These are phyloP conservation scores for Hymenochaete sp. DNA, from an alignment of 1,284 basidiomycete genomes.

Conservation along the genomic window DNA sequence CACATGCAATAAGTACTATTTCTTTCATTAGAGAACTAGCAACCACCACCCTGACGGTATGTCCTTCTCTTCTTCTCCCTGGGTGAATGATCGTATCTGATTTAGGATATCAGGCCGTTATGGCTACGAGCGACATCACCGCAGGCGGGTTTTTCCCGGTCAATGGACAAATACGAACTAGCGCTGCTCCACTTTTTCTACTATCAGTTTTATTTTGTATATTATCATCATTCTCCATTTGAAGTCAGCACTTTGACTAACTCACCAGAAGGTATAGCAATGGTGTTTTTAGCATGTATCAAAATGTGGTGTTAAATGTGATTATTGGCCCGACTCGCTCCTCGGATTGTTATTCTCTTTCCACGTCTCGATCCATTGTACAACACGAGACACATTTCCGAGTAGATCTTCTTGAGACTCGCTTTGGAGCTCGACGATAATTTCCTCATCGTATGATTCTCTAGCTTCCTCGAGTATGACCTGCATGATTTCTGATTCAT, in stretches of 20 bases:
- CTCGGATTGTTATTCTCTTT: conserved; percentile 35
- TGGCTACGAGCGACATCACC: conserved; percentile 12
- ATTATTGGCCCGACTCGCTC: conserved; percentile 1
- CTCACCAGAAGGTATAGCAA: too few relatives aligned
- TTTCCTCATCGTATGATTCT: conserved; percentile 75
- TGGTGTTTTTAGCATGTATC: neutral
- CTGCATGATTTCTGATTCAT: conserved; percentile 97
- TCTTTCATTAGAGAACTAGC: conserved; percentile 1
- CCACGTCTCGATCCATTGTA: conserved; percentile 84
- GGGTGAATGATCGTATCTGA: too few relatives aligned
- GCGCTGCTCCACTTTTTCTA: neutral
- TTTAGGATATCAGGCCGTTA: too few relatives aligned
- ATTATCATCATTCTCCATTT: too few relatives aligned
- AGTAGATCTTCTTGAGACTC: conserved; percentile 79
- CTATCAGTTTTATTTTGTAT: neutral
- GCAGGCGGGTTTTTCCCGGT: conserved; percentile 18
- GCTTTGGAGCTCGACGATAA: conserved; percentile 81
- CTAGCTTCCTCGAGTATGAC: conserved; percentile 85
- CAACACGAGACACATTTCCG: conserved; percentile 76
- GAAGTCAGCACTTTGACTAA: too few relatives aligned
- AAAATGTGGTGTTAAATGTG: too few relatives aligned
- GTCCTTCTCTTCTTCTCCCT: too few relatives aligned
- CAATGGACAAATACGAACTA: conserved; percentile 4
- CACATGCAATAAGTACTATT: neutral
- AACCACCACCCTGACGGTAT: conserved; percentile 15